A percentile compares a stretch with the other conserved stretches of the same genome.
Evolutionary conservation across 2,329 filamentous ascomycete species (phyloP).

Genomic region (Aspergillus proliferans): DNA sequence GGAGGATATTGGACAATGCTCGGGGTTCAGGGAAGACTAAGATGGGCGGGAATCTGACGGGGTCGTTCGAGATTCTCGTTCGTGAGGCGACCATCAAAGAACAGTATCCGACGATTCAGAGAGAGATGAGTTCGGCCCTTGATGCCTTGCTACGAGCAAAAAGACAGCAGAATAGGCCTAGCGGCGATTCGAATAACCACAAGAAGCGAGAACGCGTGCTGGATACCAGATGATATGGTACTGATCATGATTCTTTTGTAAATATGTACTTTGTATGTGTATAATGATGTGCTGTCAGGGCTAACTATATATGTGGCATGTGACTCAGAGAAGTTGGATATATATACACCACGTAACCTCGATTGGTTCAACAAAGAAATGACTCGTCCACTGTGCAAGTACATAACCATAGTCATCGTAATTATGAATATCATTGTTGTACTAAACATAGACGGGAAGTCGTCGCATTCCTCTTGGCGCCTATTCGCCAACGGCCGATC

Average conservation of each 20-base stretch:
- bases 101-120: constrained; percentile 10
- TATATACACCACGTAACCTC: too few relatives aligned
- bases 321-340: too few relatives aligned
- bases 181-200: too few relatives aligned
- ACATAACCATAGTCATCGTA: neutral
- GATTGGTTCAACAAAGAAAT: too few relatives aligned
- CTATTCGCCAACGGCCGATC: constrained; percentile 1
- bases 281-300: neutral
- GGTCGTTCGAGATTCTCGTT: constrained; percentile 30
- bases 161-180: neutral
- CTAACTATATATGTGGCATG: too few relatives aligned
- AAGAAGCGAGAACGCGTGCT: too few relatives aligned
- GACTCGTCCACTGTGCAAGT: too few relatives aligned
- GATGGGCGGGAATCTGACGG: constrained; percentile 23
- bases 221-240: neutral
- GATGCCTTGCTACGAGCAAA: constrained; percentile 8
- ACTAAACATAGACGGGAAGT: neutral
- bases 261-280: neutral
- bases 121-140: constrained; percentile 11
- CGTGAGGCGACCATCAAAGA: constrained; percentile 5
- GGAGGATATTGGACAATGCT: constrained; percentile 9
- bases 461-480: constrained; percentile 1
- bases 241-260: neutral
- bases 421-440: neutral
- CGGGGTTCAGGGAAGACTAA: neutral